These are phyloP conservation scores for Penicillium sp. DNA, from an alignment of 2,329 filamentous ascomycete genomes.

Conservation along the genomic window DNA sequence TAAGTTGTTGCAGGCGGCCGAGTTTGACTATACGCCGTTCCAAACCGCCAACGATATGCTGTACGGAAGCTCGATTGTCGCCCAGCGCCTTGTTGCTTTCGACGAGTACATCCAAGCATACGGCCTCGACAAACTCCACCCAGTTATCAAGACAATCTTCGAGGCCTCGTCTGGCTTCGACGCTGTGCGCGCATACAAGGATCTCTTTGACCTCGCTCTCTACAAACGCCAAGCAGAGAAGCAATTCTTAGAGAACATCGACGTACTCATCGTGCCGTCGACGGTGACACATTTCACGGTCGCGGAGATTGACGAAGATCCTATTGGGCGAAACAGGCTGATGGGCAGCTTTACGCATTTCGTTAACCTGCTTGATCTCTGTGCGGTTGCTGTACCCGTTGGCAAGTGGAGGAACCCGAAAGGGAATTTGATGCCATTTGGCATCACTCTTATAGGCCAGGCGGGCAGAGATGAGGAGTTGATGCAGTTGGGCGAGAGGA, in stretches of 20 bases:
- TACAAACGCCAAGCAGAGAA: constrained; percentile 6
- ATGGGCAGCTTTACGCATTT: constrained; percentile 15
- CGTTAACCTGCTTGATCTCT: constrained; percentile 5
- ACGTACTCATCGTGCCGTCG: constrained; percentile 3
- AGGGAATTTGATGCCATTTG: constrained; percentile 11
- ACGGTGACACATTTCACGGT: constrained; percentile 7
- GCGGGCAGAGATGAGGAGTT: constrained; percentile 7
- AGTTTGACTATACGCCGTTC: constrained; percentile 3
- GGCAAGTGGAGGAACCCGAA: constrained; percentile 5
- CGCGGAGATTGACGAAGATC: constrained; percentile 6
- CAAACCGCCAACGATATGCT: constrained; percentile 7
- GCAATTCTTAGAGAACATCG: background rate
- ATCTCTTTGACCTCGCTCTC: constrained; percentile 8
- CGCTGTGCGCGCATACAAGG: constrained; percentile 6
- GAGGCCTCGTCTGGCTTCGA: constrained; percentile 9
- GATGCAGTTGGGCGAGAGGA: constrained; percentile 1
- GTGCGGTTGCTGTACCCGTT: constrained; percentile 5
- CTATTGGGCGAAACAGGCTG: constrained; percentile 1
- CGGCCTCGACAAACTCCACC: background rate
- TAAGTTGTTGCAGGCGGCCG: background rate
- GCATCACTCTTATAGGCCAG: constrained; percentile 8
- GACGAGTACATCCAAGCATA: background rate
- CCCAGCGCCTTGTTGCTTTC: constrained; percentile 7
- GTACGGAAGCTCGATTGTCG: constrained; percentile 11
- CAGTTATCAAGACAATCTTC: constrained; percentile 3